Conservation (phyloP, 1,284 basidiomycete species). For the Mixia osmundae region DNA sequence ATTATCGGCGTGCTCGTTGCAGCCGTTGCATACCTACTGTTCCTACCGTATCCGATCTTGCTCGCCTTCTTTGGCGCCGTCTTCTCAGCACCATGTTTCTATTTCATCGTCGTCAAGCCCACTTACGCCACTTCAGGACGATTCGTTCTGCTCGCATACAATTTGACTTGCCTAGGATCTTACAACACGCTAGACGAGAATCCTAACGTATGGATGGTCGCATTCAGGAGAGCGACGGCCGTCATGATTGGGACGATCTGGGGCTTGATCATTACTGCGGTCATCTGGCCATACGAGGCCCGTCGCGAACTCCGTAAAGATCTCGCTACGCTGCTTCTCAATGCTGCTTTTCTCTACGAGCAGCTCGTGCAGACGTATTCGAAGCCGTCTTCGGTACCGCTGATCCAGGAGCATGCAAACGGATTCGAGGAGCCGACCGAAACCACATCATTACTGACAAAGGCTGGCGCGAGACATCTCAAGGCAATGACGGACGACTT, state of each 20-base stretch:
- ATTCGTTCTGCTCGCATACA: constrained; percentile 37
- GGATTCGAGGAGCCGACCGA: constrained; percentile 1
- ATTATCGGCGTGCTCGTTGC: constrained; percentile 8
- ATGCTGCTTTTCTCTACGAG: constrained; percentile 62
- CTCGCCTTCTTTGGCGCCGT: constrained; percentile 66
- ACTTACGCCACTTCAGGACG: constrained; percentile 53
- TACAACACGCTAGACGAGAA: constrained; percentile 46
- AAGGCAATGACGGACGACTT: constrained; percentile 7
- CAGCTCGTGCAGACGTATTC: constrained; percentile 54
- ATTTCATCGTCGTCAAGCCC: constrained; percentile 36
- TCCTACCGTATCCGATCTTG: constrained; percentile 47
- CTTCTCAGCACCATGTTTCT: constrained; percentile 84
- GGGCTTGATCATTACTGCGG: constrained; percentile 63
- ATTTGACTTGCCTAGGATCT: constrained; percentile 8
- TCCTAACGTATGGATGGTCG: constrained; percentile 44
- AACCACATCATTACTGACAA: background rate
- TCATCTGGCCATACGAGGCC: constrained; percentile 90
- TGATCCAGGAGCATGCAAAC: background rate
- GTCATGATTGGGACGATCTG: constrained; percentile 75
- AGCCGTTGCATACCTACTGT: constrained; percentile 18
- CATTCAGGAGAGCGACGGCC: constrained; percentile 46
- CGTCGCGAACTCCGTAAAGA: constrained; percentile 59
- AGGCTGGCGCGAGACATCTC: constrained; percentile 3
- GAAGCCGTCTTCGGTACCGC: constrained; percentile 8
- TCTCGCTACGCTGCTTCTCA: constrained; percentile 48